Evolutionary conservation across 441 rosid species (phyloP).

Genomic region (Bruguiera hainesii): DNA sequence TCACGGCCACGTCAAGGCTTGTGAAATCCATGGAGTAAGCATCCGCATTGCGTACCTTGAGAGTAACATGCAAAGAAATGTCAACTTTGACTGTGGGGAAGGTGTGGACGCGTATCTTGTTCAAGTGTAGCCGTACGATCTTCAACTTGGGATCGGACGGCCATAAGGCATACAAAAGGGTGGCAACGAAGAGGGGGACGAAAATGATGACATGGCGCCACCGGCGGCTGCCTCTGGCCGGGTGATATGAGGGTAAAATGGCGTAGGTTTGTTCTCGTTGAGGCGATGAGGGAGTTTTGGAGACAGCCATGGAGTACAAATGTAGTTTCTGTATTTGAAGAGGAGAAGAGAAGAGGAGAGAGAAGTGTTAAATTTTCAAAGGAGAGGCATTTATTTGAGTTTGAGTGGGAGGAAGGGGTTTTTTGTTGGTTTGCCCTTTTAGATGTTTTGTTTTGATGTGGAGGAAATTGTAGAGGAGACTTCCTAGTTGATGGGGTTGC

Average conservation of each 20-base stretch:
- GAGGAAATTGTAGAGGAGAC: constrained; percentile 14
- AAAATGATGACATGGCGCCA: constrained; percentile 20
- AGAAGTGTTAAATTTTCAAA: neutral
- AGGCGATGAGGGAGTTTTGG: constrained; percentile 24
- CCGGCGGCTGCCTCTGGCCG: constrained; percentile 5
- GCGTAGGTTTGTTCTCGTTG: constrained; percentile 27
- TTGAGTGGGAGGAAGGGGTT: constrained; percentile 16
- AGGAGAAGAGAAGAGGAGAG: neutral
- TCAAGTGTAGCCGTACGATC: constrained; percentile 53
- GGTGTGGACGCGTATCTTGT: constrained; percentile 45
- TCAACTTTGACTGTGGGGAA: constrained; percentile 48
- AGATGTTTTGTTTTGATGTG: constrained; percentile 3
- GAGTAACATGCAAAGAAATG: constrained; percentile 49
- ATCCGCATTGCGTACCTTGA: constrained; percentile 59
- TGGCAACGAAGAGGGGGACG: constrained; percentile 38
- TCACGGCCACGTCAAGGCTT: constrained; percentile 48
- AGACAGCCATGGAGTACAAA: constrained; percentile 24
- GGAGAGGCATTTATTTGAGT: neutral
- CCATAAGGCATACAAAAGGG: constrained; percentile 46
- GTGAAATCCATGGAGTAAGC: constrained; percentile 56
- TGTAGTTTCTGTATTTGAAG: neutral
- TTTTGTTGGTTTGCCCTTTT: constrained; percentile 22
- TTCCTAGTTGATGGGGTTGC: constrained; percentile 4
- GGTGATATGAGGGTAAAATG: constrained; percentile 24
- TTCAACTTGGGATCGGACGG: constrained; percentile 63